Base-by-base conservation (phyloP, 768 basidiomycete genomes). In the Tulasnella sp. region DNA sequence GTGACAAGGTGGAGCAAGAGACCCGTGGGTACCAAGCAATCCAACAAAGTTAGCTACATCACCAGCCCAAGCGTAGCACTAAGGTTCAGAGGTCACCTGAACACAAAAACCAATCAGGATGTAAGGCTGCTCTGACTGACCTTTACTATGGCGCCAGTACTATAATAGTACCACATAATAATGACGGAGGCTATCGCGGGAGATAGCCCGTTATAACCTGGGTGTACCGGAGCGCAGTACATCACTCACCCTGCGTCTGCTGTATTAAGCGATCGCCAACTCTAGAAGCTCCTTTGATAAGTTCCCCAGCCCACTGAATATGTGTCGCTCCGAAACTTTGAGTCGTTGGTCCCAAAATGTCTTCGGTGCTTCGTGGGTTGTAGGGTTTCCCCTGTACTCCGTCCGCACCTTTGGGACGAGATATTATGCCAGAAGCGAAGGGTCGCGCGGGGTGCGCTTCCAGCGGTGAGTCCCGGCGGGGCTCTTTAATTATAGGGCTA, bases 111-210 rank as follows among this genome's bases (percentile, higher is more conserved):
- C 39, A 1, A 16, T 44, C 18, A n/a, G 29, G 0, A 2, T 39
- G 10, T 55, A 35, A 39, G 18, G 16, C 18, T 20, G 5, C n/a
- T n/a, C 32, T 26, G 26, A 5, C 55, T 18, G 35, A 76, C 75
- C 5, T 11, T 46, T 29, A 76, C 61, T 32, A 44, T 23, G 5
- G 20, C 46, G 15, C 75, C 75, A 37, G 48, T 57, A 67, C 75
- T 76, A 40, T 76, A 39, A n/a, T 61, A 70, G 18, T 57, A 76
- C 75, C 75, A 76, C 18, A 57, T 61, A n/a, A 40, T 39, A 15
- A 76, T 32, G 20, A 76, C 26, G 0, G 42, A 20, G 4, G 75
- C 75, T 76, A 48, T 6, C 16, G 44, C 7, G 3, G 42, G 11
- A 5, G 29, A 37, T 13, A 39, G 39, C n/a, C 5, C 35, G 37